phyloP scores from a whole-genome alignment of 495 filamentous ascomycete genomes.

The Neurospora sp. region DNA sequence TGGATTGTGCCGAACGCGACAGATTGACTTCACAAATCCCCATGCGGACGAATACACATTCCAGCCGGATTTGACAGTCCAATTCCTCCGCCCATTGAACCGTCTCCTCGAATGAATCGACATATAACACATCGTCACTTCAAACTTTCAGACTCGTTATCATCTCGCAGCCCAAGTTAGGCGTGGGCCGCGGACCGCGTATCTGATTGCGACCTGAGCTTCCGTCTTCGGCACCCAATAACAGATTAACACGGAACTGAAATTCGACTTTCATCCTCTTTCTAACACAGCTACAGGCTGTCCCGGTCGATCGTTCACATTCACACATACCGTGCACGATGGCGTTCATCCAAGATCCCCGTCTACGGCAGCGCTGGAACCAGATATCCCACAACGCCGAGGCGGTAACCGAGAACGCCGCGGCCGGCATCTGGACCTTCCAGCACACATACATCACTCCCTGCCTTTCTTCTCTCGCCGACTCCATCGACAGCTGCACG shows the following conservation, averaged over 20 bases:
- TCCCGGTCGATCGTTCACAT: neutral
- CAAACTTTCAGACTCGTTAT: neutral
- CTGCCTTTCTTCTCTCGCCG: slow-evolving; percentile 57
- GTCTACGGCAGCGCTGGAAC: slow-evolving; percentile 87
- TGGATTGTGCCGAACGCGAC: neutral
- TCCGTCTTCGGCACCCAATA: neutral
- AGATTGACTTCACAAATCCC: neutral
- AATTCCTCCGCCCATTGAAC: neutral
- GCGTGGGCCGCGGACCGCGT: neutral
- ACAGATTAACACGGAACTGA: neutral
- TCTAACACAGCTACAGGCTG: neutral
- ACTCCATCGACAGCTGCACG: slow-evolving; percentile 59
- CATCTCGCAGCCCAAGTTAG: neutral
- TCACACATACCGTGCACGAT: slow-evolving; percentile 13
- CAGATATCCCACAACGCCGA: slow-evolving; percentile 88
- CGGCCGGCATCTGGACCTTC: slow-evolving; percentile 80
- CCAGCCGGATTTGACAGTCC: neutral
- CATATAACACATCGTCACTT: neutral
- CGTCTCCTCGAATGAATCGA: neutral
- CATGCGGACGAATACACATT: neutral
- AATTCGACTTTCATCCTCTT: neutral
- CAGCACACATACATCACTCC: slow-evolving; percentile 76
- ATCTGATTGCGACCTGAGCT: neutral
- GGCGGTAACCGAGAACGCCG: slow-evolving; percentile 81
- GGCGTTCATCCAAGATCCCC: slow-evolving; percentile 71